These are phyloP conservation scores for Botrytis aclada DNA, from an alignment of 2,329 filamentous ascomycete species.

Conservation along the genomic window DNA sequence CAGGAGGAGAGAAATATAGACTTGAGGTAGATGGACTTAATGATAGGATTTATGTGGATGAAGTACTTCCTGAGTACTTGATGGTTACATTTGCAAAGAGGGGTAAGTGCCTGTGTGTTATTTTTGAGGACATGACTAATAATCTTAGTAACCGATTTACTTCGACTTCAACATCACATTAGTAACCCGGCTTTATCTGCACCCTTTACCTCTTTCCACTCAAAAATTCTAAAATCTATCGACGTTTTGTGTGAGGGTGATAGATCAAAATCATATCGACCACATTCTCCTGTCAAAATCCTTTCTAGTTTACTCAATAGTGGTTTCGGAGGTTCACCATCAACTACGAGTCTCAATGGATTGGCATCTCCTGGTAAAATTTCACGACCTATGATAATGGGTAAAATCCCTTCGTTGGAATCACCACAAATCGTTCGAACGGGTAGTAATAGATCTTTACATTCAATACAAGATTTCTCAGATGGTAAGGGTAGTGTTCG, in stretches of 20 bases:
- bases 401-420: conserved; percentile 45
- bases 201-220: conserved; percentile 72
- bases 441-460: conserved; percentile 34
- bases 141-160: conserved; percentile 63
- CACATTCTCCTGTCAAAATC: conserved; percentile 85
- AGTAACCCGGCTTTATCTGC: conserved; percentile 62
- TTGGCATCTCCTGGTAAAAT: conserved; percentile 30
- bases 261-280: conserved; percentile 66
- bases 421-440: conserved; percentile 30
- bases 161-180: conserved; percentile 67
- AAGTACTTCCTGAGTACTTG: conserved; percentile 69
- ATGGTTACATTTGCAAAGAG: conserved; percentile 71
- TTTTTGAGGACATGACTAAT: conserved; percentile 37
- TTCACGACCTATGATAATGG: conserved; percentile 39
- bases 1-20: conserved; percentile 52
- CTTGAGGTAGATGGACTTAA: conserved; percentile 62
- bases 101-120: conserved; percentile 48
- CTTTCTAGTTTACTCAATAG: conserved; percentile 77
- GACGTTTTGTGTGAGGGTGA: conserved; percentile 60
- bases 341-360: conserved; percentile 38
- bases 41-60: conserved; percentile 70
- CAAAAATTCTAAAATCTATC: conserved; percentile 70
- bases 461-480: conserved; percentile 31
- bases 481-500: conserved; percentile 38
- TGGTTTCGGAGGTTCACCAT: conserved; percentile 45